phyloP scores from a whole-genome alignment of 2,329 filamentous ascomycete genomes.

The Lasiodiplodia sp. region DNA sequence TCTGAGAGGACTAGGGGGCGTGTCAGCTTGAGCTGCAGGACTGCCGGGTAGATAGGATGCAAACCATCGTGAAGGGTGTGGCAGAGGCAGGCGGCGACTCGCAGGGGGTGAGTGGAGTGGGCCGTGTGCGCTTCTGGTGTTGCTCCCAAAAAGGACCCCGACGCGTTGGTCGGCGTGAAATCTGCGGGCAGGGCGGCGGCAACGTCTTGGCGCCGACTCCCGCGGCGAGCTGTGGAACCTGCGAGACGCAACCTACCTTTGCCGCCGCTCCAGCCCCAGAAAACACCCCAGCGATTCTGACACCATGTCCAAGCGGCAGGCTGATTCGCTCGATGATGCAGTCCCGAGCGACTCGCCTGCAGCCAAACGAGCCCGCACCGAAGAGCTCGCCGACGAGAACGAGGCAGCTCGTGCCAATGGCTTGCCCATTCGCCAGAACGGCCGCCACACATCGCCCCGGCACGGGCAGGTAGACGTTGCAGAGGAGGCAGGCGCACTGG shows the following conservation, averaged over 20 bases:
- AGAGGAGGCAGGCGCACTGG: slow-evolving; percentile 44
- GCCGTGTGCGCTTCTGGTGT: slow-evolving; percentile 29
- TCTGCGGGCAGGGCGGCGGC: slow-evolving; percentile 35
- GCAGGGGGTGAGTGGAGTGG: slow-evolving; percentile 22
- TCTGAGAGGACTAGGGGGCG: slow-evolving; percentile 54
- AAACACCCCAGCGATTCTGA: slow-evolving; percentile 3
- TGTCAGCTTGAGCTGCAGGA: slow-evolving; percentile 15
- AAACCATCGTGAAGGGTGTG: slow-evolving; percentile 29
- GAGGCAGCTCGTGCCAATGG: slow-evolving; percentile 35
- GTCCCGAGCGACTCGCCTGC: slow-evolving; percentile 53
- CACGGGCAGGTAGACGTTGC: slow-evolving; percentile 41
- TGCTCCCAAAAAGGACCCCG: slow-evolving; percentile 22
- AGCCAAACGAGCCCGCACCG: slow-evolving; percentile 56
- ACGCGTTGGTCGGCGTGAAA: slow-evolving; percentile 31
- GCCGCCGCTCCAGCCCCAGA: not conserved
- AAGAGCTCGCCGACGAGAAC: slow-evolving; percentile 48
- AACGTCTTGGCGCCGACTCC: slow-evolving; percentile 37
- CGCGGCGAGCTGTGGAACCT: slow-evolving; percentile 30
- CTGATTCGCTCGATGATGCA: slow-evolving; percentile 54
- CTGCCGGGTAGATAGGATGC: not conserved
- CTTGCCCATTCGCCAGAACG: slow-evolving; percentile 29
- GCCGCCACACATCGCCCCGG: slow-evolving; percentile 6
- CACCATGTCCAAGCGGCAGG: slow-evolving; percentile 57
- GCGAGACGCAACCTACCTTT: not conserved
- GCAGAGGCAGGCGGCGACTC: slow-evolving; percentile 21